Conservation (phyloP, 1,284 basidiomycete genomes). For the Dichomitus squalens region DNA sequence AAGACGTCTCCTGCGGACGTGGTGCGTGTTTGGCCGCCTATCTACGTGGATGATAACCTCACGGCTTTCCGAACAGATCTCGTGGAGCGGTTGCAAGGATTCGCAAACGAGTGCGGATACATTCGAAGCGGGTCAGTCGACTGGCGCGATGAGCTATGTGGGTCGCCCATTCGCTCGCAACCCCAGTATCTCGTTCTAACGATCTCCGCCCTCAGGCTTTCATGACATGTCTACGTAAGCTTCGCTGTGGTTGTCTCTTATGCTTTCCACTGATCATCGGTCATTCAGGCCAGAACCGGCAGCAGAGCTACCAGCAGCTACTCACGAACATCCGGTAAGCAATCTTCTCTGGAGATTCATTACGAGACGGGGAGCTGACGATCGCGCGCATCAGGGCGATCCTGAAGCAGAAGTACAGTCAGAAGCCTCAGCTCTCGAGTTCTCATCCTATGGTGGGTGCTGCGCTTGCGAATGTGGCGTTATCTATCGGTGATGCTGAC, state of each 20-base stretch:
- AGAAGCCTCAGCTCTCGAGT: slow-evolving; percentile 81
- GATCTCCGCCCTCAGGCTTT: slow-evolving; percentile 60
- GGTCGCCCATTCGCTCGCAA: slow-evolving; percentile 27
- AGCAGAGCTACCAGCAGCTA: slow-evolving; percentile 83
- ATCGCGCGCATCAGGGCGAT: slow-evolving; percentile 43
- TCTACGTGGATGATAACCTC: neutral
- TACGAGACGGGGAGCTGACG: slow-evolving; percentile 7
- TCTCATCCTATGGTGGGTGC: slow-evolving; percentile 75
- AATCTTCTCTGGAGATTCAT: neutral
- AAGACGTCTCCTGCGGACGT: slow-evolving; percentile 55
- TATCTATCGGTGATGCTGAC: slow-evolving; percentile 2
- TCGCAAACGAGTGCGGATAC: slow-evolving; percentile 93
- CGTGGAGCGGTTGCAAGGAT: slow-evolving; percentile 92
- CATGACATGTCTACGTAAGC: slow-evolving; percentile 60
- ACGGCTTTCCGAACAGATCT: slow-evolving; percentile 45
- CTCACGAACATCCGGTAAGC: slow-evolving; percentile 66
- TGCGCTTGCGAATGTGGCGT: neutral
- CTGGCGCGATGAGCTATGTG: slow-evolving; percentile 87
- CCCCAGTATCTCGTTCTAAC: neutral
- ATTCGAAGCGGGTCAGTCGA: slow-evolving; percentile 77
- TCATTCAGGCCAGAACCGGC: slow-evolving; percentile 55
- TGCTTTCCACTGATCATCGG: slow-evolving; percentile 4
- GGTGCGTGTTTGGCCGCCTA: slow-evolving; percentile 27
- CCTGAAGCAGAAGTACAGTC: slow-evolving; percentile 70
- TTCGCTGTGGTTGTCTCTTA: neutral